phyloP scores from a whole-genome alignment of 176 grass and related monocot species.

The Typha latifolia region DNA sequence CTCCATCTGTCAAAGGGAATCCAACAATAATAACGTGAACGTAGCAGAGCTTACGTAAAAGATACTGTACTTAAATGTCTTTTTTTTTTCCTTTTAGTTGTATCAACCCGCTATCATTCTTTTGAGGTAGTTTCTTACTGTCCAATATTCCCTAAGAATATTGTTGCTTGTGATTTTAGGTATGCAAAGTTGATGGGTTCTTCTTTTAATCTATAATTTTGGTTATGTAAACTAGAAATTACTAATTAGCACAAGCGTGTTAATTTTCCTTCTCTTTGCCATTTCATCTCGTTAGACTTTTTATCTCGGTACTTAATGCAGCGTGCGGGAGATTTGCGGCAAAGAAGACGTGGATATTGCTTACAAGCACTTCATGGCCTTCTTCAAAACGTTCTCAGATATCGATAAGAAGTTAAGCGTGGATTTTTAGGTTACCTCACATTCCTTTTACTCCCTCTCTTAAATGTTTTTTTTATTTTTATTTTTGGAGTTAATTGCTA shows the following conservation, averaged over 20 bases:
- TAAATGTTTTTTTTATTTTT: not conserved
- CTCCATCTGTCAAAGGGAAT: not conserved
- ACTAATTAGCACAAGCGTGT: too few relatives aligned
- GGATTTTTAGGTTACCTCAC: conserved; percentile 42
- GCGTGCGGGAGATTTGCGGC: conserved; percentile 81
- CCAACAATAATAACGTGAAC: not conserved
- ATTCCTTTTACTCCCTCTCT: not conserved
- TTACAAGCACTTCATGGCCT: conserved; percentile 65
- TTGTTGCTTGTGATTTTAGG: not conserved
- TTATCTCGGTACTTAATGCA: conserved; percentile 22
- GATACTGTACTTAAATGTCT: too few relatives aligned
- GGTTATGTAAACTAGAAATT: not conserved
- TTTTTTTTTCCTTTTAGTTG: not conserved
- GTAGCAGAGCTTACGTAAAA: not conserved
- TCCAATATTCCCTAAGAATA: not conserved
- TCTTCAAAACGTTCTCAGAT: conserved; percentile 66
- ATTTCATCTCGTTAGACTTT: not conserved
- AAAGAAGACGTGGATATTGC: conserved; percentile 81
- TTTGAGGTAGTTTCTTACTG: not conserved
- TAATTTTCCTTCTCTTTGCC: not conserved
- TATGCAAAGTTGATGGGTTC: not conserved
- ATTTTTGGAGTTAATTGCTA: not conserved
- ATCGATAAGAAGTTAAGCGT: conserved; percentile 59
- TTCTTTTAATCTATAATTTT: not conserved
- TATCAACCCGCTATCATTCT: not conserved